Evolutionary conservation across 305 asterid genomes (phyloP).

Genomic region (Ilex paraguariensis): DNA sequence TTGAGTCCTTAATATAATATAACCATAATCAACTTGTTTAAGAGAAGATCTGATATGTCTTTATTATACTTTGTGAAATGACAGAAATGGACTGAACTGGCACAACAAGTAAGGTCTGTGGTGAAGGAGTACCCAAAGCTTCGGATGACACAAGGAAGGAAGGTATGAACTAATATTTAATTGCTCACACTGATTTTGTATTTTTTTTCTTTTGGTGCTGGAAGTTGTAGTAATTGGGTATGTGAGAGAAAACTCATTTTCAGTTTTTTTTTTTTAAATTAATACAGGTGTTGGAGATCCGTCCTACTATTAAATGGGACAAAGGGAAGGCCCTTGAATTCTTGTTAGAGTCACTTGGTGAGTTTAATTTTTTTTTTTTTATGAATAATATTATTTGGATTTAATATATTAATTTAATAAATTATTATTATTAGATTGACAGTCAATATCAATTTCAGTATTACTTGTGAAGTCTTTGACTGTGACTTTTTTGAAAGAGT

Average conservation of each 20-base stretch:
- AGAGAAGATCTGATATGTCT: too few relatives aligned
- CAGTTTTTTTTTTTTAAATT: conserved; percentile 10
- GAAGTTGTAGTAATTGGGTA: too few relatives aligned
- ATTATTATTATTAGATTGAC: too few relatives aligned
- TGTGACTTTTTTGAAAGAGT: too few relatives aligned
- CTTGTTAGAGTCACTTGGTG: conserved; percentile 80
- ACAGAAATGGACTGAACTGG: conserved; percentile 87
- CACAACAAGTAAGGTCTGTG: conserved; percentile 68
- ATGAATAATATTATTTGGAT: too few relatives aligned
- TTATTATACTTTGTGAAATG: neutral
- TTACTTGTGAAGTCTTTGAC: too few relatives aligned
- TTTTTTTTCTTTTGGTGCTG: neutral
- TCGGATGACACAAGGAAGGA: conserved; percentile 75
- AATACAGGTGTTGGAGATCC: conserved; percentile 82
- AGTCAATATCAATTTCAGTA: too few relatives aligned
- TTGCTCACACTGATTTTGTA: neutral
- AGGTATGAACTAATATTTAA: conserved; percentile 31
- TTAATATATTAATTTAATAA: too few relatives aligned
- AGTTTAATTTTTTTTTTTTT: conserved; percentile 13
- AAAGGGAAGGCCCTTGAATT: conserved; percentile 98
- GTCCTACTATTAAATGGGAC: conserved; percentile 96
- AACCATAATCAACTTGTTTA: too few relatives aligned
- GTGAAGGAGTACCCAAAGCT: conserved; percentile 77
- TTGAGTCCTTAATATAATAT: too few relatives aligned
- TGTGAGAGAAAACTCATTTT: neutral